Conservation (phyloP, 148 eudicot genomes). For the Rhododendron ferrugineum region DNA sequence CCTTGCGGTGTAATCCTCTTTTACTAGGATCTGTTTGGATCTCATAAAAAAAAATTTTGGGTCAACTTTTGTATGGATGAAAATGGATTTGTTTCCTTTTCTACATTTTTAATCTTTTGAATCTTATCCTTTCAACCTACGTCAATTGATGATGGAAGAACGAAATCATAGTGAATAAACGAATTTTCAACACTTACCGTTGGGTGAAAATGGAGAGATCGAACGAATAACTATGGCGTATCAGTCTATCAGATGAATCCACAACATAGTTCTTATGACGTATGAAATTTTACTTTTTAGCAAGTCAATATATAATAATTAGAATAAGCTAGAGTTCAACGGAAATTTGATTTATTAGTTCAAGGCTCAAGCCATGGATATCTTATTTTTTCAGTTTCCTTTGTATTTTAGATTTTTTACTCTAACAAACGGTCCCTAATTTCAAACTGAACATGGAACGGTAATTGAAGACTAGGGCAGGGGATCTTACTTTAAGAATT, state of each 20-base stretch:
- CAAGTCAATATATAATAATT: neutral
- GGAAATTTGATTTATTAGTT: neutral
- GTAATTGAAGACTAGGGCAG: too few relatives aligned
- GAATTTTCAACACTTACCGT: neutral
- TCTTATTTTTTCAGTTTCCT: too few relatives aligned
- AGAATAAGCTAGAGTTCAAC: neutral
- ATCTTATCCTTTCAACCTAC: neutral
- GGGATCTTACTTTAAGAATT: too few relatives aligned
- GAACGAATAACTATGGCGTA: too few relatives aligned
- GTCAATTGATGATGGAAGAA: neutral
- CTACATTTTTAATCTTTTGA: neutral
- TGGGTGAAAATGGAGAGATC: too few relatives aligned
- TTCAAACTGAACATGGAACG: too few relatives aligned
- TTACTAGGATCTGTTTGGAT: too few relatives aligned
- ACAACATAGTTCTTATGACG: neutral
- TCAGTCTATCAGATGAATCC: too few relatives aligned
- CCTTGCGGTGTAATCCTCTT: neutral
- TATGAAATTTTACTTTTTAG: neutral
- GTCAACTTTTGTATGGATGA: neutral
- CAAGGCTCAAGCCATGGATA: neutral
- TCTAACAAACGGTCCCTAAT: neutral
- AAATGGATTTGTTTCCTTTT: too few relatives aligned
- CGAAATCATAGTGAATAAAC: neutral
- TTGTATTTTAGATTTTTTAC: neutral
- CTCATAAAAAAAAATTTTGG: neutral